Percentiles rank a stretch among this genome's conserved stretches.
Evolutionary conservation across 2,329 filamentous ascomycete species (phyloP).

Genomic region (Colletotrichum agaves): DNA sequence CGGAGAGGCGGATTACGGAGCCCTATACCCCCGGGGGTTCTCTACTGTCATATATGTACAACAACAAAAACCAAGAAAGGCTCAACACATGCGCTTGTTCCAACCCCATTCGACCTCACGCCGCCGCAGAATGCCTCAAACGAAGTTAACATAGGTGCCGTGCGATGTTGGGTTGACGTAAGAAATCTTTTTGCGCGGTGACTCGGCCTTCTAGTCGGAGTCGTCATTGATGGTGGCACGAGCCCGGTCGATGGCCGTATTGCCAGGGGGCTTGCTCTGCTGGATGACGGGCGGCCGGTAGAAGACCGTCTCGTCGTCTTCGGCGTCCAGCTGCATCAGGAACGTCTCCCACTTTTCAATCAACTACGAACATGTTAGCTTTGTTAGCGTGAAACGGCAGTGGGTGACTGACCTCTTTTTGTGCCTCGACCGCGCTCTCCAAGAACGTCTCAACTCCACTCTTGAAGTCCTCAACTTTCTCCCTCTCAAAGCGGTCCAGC

Average conservation of each 20-base stretch:
- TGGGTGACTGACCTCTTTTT: slow-evolving; percentile 83
- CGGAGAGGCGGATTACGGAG: slow-evolving; percentile 31
- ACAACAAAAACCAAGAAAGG: slow-evolving; percentile 30
- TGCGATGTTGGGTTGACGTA: slow-evolving; percentile 23
- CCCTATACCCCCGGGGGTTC: slow-evolving; percentile 21
- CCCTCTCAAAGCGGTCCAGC: slow-evolving; percentile 91
- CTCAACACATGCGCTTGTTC: slow-evolving; percentile 22
- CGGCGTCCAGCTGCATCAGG: slow-evolving; percentile 92
- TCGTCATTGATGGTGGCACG: slow-evolving; percentile 69
- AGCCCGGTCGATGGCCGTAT: slow-evolving; percentile 70
- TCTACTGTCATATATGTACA: slow-evolving; percentile 42
- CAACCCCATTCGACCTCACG: not conserved
- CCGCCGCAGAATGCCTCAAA: slow-evolving; percentile 12
- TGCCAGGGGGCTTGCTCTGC: slow-evolving; percentile 59
- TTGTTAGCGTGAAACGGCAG: not conserved
- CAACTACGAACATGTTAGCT: slow-evolving; percentile 51
- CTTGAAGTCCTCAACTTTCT: slow-evolving; percentile 99
- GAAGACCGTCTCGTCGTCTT: slow-evolving; percentile 81
- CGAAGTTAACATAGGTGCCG: slow-evolving; percentile 15
- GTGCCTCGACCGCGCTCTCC: slow-evolving; percentile 95
- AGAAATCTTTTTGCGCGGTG: slow-evolving; percentile 19
- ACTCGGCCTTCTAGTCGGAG: slow-evolving; percentile 59
- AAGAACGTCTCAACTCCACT: slow-evolving; percentile 97
- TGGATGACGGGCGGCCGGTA: slow-evolving; percentile 72
- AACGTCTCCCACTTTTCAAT: slow-evolving; percentile 99